Evolutionary conservation across 2,329 filamentous ascomycete genomes (phyloP).

Genomic region (Hymenoscyphus infarciens): DNA sequence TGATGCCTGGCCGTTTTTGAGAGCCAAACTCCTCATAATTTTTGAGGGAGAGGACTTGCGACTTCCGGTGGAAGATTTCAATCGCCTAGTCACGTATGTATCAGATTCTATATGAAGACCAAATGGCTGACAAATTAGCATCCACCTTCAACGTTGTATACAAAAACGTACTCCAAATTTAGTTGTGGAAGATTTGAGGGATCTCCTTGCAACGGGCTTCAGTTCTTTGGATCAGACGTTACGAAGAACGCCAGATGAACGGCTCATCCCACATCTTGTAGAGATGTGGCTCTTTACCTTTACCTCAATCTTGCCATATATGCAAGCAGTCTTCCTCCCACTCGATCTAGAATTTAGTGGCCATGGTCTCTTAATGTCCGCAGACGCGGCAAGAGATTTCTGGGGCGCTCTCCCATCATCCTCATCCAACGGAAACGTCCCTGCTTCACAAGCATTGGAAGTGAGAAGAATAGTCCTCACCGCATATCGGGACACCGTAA

Average conservation of each 20-base stretch:
- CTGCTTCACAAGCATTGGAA: slow-evolving; percentile 59
- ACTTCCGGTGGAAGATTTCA: slow-evolving; percentile 80
- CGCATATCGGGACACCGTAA: slow-evolving; percentile 82
- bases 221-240: slow-evolving; percentile 80
- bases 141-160: slow-evolving; percentile 75
- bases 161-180: slow-evolving; percentile 67
- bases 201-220: slow-evolving; percentile 78
- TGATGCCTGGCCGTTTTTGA: slow-evolving; percentile 79
- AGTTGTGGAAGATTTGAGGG: slow-evolving; percentile 72
- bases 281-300: slow-evolving; percentile 95
- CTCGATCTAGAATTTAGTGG: slow-evolving; percentile 92
- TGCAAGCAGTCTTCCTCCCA: slow-evolving; percentile 92
- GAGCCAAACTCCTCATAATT: slow-evolving; percentile 70
- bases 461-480: slow-evolving; percentile 85
- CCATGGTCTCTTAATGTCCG: slow-evolving; percentile 71
- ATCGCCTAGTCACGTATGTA: slow-evolving; percentile 62
- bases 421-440: slow-evolving; percentile 43
- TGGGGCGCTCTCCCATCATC: slow-evolving; percentile 69
- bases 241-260: slow-evolving; percentile 74
- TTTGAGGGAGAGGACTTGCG: slow-evolving; percentile 79
- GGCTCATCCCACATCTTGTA: slow-evolving; percentile 83
- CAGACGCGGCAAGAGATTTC: slow-evolving; percentile 80
- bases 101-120: slow-evolving; percentile 18
- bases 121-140: slow-evolving; percentile 33
- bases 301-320: slow-evolving; percentile 83